phyloP scores from a whole-genome alignment of 192 early-diverging fungal genomes.

The Entomortierella beljakovae region DNA sequence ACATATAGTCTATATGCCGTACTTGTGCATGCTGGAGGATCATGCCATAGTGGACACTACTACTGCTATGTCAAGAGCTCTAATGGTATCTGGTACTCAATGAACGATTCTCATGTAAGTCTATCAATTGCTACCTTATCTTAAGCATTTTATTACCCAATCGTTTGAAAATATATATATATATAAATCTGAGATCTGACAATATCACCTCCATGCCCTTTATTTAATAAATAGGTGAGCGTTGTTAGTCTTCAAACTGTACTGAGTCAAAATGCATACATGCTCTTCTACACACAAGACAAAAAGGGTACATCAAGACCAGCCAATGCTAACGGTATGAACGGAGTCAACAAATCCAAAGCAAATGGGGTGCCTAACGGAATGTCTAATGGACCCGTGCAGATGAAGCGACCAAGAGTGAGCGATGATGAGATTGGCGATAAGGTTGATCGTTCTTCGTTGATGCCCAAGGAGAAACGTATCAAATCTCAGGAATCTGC shows the following conservation, averaged over 20 bases:
- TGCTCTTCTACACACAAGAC: constrained; percentile 82
- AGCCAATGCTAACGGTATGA: constrained; percentile 8
- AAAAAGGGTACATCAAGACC: constrained; percentile 15
- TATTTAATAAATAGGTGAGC: constrained; percentile 59
- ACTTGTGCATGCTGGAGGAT: constrained; percentile 80
- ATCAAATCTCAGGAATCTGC: constrained; percentile 9
- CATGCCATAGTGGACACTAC: constrained; percentile 88
- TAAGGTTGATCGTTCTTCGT: constrained; percentile 26
- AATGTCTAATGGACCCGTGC: neutral
- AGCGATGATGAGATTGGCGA: constrained; percentile 47
- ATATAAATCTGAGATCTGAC: no score
- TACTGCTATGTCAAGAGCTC: constrained; percentile 84
- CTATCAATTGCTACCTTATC: neutral
- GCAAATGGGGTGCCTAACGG: constrained; percentile 8
- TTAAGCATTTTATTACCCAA: neutral
- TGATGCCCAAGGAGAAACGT: constrained; percentile 30
- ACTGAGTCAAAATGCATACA: constrained; percentile 80
- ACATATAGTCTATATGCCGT: constrained; percentile 82
- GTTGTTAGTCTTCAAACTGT: constrained; percentile 77
- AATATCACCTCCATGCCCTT: neutral
- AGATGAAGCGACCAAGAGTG: constrained; percentile 30
- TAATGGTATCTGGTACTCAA: constrained; percentile 81
- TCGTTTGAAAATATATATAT: no score
- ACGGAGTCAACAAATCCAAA: neutral
- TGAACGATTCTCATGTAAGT: constrained; percentile 76